Evolutionary conservation across 352 stramenopile species (phyloP).

Genomic region (Elongisporangium senticosum): DNA sequence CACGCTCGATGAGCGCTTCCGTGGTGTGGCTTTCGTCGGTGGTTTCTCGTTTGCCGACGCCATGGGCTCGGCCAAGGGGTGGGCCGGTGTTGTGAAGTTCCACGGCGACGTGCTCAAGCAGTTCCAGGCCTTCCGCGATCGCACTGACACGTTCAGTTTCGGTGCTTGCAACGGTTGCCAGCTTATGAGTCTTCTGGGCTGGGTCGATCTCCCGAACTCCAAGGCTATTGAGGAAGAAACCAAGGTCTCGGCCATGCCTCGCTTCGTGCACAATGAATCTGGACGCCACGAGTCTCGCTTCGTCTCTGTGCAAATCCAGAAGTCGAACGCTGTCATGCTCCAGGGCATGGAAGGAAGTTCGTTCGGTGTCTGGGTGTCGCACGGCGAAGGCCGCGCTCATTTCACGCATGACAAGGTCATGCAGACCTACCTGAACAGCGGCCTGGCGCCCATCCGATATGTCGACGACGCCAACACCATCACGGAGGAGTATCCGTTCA

Average conservation of each 20-base stretch:
- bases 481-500: constrained; percentile 98
- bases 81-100: constrained; percentile 97
- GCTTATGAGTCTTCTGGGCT: constrained; percentile 98
- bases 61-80: constrained; percentile 98
- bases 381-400: constrained; percentile 90
- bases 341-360: constrained; percentile 96
- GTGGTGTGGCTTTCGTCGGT: constrained; percentile 97
- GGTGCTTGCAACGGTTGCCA: constrained; percentile 99
- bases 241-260: constrained; percentile 66
- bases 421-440: constrained; percentile 84
- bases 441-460: constrained; percentile 95
- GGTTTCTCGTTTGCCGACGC: constrained; percentile 99
- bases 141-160: constrained; percentile 97
- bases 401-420: constrained; percentile 93
- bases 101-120: constrained; percentile 94
- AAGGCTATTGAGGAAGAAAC: constrained; percentile 47
- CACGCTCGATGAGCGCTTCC: constrained; percentile 91
- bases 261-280: constrained; percentile 98
- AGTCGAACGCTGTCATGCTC: constrained; percentile 96
- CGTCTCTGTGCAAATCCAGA: constrained; percentile 93
- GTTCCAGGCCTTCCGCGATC: constrained; percentile 95
- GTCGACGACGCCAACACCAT: constrained; percentile 94
- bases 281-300: constrained; percentile 97
- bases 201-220: constrained; percentile 82
- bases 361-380: constrained; percentile 97